phyloP scores from a whole-genome alignment of 352 stramenopile species.

The Phytophthora agathidicida region DNA sequence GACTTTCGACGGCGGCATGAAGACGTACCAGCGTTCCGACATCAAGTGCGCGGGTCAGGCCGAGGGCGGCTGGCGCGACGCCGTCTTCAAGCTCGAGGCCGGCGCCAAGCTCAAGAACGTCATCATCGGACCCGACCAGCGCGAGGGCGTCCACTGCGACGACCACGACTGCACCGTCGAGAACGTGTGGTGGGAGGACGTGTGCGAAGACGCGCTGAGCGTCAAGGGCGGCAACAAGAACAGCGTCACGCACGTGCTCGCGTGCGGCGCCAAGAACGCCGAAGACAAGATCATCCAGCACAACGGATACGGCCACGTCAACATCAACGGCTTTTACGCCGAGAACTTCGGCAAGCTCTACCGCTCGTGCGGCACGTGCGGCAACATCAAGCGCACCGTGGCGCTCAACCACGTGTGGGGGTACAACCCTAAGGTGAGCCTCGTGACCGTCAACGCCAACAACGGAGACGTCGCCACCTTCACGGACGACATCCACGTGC shows the following conservation, averaged over 20 bases:
- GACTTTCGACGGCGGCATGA: constrained; percentile 37
- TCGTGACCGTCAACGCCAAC: constrained; percentile 49
- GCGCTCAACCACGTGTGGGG: constrained; percentile 42
- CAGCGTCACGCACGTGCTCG: constrained; percentile 40
- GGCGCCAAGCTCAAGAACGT: constrained; percentile 48
- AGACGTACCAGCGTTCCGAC: constrained; percentile 50
- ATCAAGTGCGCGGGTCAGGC: constrained; percentile 35
- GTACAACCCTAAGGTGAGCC: constrained; percentile 39
- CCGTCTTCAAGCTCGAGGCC: constrained; percentile 41
- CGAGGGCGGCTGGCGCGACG: constrained; percentile 29
- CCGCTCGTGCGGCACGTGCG: constrained; percentile 42
- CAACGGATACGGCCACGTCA: constrained; percentile 48
- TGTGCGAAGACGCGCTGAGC: constrained; percentile 45
- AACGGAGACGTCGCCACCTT: constrained; percentile 43
- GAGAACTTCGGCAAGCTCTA: constrained; percentile 50
- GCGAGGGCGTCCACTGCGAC: constrained; percentile 41
- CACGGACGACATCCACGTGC: constrained; percentile 32
- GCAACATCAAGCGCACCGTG: constrained; percentile 40
- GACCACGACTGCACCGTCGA: constrained; percentile 36
- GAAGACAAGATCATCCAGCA: constrained; percentile 58
- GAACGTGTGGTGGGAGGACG: constrained; percentile 45
- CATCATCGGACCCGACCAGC: constrained; percentile 45
- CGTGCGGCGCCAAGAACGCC: constrained; percentile 27
- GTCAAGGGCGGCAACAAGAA: constrained; percentile 37
- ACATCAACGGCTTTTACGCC: constrained; percentile 28